Percentiles rank a stretch among this genome's conserved stretches.
phyloP scores from a whole-genome alignment of 176 grass and related monocot species.

The Alopecurus myosuroides region DNA sequence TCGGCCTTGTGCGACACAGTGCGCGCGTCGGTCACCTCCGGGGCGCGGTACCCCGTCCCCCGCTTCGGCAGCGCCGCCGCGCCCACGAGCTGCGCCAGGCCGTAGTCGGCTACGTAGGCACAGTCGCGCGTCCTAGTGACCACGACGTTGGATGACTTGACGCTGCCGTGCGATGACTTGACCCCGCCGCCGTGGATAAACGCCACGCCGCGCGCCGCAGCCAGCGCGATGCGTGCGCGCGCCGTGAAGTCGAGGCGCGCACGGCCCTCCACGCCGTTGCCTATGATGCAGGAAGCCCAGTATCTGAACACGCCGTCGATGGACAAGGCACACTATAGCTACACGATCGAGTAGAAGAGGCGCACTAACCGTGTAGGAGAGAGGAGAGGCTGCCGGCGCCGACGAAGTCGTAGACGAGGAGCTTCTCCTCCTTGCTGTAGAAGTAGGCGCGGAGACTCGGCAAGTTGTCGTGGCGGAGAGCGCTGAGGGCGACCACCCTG shows the following conservation, averaged over 20 bases:
- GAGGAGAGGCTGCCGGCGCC: conserved; percentile 63
- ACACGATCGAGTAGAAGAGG: background rate
- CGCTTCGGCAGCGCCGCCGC: conserved; percentile 14
- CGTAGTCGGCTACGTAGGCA: conserved; percentile 50
- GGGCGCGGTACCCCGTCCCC: conserved; percentile 51
- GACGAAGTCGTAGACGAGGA: conserved; percentile 78
- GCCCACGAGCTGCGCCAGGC: conserved; percentile 46
- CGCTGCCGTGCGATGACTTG: conserved; percentile 50
- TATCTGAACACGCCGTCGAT: background rate
- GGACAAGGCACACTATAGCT: background rate
- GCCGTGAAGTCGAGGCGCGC: conserved; percentile 43
- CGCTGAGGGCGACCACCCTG: conserved; percentile 30
- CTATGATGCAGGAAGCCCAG: conserved; percentile 12
- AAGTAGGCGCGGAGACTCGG: conserved; percentile 59
- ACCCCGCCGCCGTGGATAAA: conserved; percentile 55
- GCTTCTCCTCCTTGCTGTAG: conserved; percentile 80
- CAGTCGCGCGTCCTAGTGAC: conserved; percentile 18
- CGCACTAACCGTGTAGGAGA: conserved; percentile 51
- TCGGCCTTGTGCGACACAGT: conserved; percentile 62
- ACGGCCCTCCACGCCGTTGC: conserved; percentile 24
- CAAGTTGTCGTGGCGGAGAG: conserved; percentile 48
- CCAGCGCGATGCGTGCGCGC: conserved; percentile 53
- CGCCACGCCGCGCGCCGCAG: conserved; percentile 64
- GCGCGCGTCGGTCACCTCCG: conserved; percentile 52
- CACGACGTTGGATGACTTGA: conserved; percentile 73